Conservation (phyloP, 2,329 filamentous ascomycete species). For the Cytospora paraplurivora region DNA sequence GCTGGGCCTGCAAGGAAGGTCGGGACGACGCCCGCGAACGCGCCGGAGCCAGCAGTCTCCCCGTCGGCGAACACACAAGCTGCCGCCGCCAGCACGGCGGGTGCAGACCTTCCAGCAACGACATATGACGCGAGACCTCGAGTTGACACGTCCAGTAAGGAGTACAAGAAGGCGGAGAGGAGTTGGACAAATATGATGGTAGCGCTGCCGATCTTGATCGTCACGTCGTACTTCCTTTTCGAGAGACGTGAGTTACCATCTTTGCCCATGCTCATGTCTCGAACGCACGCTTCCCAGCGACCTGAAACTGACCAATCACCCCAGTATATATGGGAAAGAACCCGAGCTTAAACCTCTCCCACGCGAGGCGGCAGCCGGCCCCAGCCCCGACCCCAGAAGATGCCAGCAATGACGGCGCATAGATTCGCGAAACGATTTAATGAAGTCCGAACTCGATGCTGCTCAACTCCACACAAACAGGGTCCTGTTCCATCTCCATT, state of each 20-base stretch:
- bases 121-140: not conserved
- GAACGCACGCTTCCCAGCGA: not conserved
- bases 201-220: slow-evolving; percentile 55
- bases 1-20: not conserved
- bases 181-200: slow-evolving; percentile 53
- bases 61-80: not conserved
- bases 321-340: slow-evolving; percentile 16
- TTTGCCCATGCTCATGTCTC: not conserved
- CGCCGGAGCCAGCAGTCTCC: slow-evolving; percentile 6
- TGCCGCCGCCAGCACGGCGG: not conserved
- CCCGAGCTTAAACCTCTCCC: slow-evolving; percentile 13
- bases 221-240: slow-evolving; percentile 58
- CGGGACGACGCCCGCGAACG: not conserved
- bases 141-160: slow-evolving; percentile 40
- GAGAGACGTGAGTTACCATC: slow-evolving; percentile 47
- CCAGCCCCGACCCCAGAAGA: not conserved
- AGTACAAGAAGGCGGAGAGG: slow-evolving; percentile 48
- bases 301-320: not conserved
- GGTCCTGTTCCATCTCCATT: not conserved
- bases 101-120: not conserved
- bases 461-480: not conserved
- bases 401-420: slow-evolving; percentile 1
- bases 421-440: not conserved
- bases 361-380: not conserved
- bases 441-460: slow-evolving; percentile 15